Evolutionary conservation across 208 protist species (phyloP).

Genomic region (Porcisia hertigi): DNA sequence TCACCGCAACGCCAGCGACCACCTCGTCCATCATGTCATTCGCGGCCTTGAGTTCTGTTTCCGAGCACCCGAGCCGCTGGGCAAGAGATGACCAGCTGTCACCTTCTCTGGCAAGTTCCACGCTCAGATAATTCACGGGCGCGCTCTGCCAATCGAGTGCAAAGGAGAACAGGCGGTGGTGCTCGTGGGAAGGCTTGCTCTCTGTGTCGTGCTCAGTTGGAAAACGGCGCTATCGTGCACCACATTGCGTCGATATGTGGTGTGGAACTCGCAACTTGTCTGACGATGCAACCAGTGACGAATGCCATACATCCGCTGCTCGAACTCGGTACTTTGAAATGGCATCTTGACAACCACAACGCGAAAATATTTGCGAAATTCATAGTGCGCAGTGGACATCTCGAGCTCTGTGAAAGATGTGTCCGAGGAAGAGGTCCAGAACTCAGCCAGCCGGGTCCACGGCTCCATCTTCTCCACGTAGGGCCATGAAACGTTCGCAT

Average conservation of each 20-base stretch:
- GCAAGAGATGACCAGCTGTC: slow-evolving; percentile 76
- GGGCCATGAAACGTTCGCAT: slow-evolving; percentile 83
- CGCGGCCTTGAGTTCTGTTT: slow-evolving; percentile 42
- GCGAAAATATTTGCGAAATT: slow-evolving; percentile 90
- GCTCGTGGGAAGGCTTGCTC: slow-evolving; percentile 65
- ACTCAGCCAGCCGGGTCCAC: slow-evolving; percentile 87
- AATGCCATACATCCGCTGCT: slow-evolving; percentile 89
- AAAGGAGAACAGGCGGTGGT: slow-evolving; percentile 92
- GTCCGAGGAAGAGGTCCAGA: slow-evolving; percentile 88
- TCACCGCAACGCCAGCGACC: slow-evolving; percentile 41
- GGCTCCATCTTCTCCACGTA: slow-evolving; percentile 85
- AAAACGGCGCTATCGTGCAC: slow-evolving; percentile 84
- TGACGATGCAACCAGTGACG: slow-evolving; percentile 90
- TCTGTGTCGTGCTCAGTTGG: slow-evolving; percentile 75
- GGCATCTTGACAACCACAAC: slow-evolving; percentile 86
- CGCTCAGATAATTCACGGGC: slow-evolving; percentile 62
- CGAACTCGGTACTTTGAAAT: slow-evolving; percentile 90
- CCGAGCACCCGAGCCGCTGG: slow-evolving; percentile 50
- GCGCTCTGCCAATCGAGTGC: slow-evolving; percentile 87
- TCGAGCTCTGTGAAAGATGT: slow-evolving; percentile 86
- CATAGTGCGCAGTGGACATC: slow-evolving; percentile 90
- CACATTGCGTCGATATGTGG: slow-evolving; percentile 76
- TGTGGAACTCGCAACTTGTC: slow-evolving; percentile 88
- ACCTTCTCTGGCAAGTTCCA: slow-evolving; percentile 43
- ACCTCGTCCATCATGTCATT: slow-evolving; percentile 51